Evolutionary conservation across 2,329 filamentous ascomycete species (phyloP), one percentile per base, ranked within the genome.

Genomic region (Colletotrichum coccodes): DNA sequence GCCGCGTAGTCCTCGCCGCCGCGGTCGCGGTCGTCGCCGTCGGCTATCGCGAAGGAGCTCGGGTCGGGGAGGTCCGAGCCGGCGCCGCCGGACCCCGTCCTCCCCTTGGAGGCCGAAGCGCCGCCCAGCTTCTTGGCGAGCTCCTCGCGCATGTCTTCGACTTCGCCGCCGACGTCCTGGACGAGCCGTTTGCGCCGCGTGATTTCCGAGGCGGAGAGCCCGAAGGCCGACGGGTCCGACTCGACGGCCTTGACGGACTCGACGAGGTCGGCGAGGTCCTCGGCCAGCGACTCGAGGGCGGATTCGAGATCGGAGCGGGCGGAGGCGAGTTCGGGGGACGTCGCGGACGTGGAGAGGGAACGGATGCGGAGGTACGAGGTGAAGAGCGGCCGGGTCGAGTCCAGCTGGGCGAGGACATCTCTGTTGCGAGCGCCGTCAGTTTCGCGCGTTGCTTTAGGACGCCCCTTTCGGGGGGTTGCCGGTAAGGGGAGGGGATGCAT

Each of bases 351-450:
- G 68, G 91, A 89, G 30, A 97, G 91, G 52, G 94, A 96, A 77
- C 94, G 94, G 82, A 99, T 99, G 77, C 96, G 95, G 49, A 97
- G 89, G 84, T 97, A 99, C 18, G 95, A 98, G 72, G 93, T 91
- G 86, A 98, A 98, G 65, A 98, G 90, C 60, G 95, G 91, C 11
- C 95, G 92, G 60, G 94, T 92, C 16, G 89, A 90, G 72, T 92
- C 88, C 72, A 99, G 90, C 70, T 97, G 92, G 71, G 90, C 84
- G 73, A 97, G 91, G 73, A 98, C 94, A 82, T 99, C 96, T 82
- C 94, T 97, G 78, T 30, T 12, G 26, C 6, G n/a, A 54, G 30
- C 28, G 18, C 34, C 5, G 56, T 58, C 30, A 58, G 21, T 26
- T 16, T 34, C 30, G n/a, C 6, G 23, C n/a, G n/a, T n/a, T 44